Evolutionary conservation across 2,329 filamentous ascomycete genomes (phyloP).

Genomic region (Leptographium wingfieldii): DNA sequence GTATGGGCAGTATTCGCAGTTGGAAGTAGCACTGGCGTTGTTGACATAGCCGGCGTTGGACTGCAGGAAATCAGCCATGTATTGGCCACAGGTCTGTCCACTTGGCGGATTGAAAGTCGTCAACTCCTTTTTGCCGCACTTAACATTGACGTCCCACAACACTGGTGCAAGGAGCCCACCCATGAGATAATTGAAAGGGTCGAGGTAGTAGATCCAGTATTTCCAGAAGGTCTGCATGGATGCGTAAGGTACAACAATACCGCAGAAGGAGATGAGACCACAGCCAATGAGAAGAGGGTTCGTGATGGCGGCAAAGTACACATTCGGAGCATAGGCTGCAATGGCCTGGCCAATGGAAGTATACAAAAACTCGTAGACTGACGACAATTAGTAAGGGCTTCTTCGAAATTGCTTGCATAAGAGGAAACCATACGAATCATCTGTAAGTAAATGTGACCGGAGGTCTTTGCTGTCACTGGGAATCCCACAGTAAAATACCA

Average conservation of each 20-base stretch:
- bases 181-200: constrained; percentile 51
- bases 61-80: constrained; percentile 39
- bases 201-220: constrained; percentile 50
- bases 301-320: constrained; percentile 43
- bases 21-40: constrained; percentile 48
- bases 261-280: constrained; percentile 55
- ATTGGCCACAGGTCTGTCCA: constrained; percentile 42
- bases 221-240: constrained; percentile 55
- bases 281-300: constrained; percentile 44
- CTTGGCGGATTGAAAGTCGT: constrained; percentile 37
- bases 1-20: constrained; percentile 47
- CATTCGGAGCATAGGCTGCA: constrained; percentile 50
- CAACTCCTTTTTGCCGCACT: constrained; percentile 35
- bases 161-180: constrained; percentile 40
- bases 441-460: constrained; percentile 18
- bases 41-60: constrained; percentile 34
- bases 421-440: constrained; percentile 29
- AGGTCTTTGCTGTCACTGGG: constrained; percentile 40
- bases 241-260: constrained; percentile 56
- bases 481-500: constrained; percentile 18
- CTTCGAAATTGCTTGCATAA: too few species aligned
- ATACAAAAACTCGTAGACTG: constrained; percentile 45
- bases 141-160: constrained; percentile 32
- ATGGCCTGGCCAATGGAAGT: constrained; percentile 49
- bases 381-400: background rate